Base-by-base conservation (phyloP, 768 basidiomycete genomes). In the Lanmaoa pseudosensibilis region DNA sequence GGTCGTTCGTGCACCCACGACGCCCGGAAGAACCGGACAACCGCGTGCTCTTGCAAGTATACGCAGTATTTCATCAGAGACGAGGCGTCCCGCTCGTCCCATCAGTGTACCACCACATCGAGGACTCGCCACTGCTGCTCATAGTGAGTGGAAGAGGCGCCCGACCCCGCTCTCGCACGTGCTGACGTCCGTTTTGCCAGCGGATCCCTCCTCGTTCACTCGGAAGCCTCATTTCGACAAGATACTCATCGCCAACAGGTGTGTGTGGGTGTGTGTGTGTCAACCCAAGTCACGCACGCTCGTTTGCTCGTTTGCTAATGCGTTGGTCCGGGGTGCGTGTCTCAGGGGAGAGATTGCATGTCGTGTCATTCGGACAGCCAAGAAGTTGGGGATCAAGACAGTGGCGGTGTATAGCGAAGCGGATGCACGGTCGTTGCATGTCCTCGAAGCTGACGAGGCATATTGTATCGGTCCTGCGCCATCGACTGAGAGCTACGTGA, bases 291-390 rank as follows among this genome's bases (percentile, higher is more conserved):
- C 40, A 9, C 7, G 13, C 27, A 12, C 25, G 33, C 12, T 39
- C 12, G 13, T 43, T 27, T 36, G 25, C 32, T 54, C 19, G 13
- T 43, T 27, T 36, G 25, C 32, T 54, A 21, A 36, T 38, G 46
- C 12, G 55, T 23, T 34, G n/a, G n/a, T 27, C 27, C 27, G 27
- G 43, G 16, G 57, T 19, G 5, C 52, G 2, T 30, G 3, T 45
- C 36, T 15, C 58, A 96, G 94, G 71, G 94, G 94, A 46, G 94
- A 98, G 73, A 98, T 98, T 60, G 94, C 94, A 6, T 97, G 95
- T 71, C 87, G 94, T 19, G 92, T 98, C 43, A 96, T 96, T 53
- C 86, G 90, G 25, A 96, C 94, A 0, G 92, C 92, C 3, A 85
- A 79, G 71, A 90, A 88, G 67, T 77, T 97, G 4, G 94, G 95